These are phyloP conservation scores for Fusarium algeriense DNA, from an alignment of 2,329 filamentous ascomycete species.

Conservation along the genomic window DNA sequence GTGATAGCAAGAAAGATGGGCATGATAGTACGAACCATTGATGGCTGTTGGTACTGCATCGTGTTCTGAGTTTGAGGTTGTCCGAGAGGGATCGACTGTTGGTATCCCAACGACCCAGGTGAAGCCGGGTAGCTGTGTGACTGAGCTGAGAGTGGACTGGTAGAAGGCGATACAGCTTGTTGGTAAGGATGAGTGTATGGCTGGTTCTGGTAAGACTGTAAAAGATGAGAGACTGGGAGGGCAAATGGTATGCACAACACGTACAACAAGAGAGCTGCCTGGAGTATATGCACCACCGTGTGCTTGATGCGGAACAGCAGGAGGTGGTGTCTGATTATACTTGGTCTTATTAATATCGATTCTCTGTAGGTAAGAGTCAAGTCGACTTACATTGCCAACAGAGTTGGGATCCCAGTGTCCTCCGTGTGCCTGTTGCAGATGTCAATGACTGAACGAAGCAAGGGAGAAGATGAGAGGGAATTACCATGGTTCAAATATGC, in stretches of 20 bases:
- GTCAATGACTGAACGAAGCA: slow-evolving; percentile 1
- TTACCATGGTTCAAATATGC: slow-evolving; percentile 43
- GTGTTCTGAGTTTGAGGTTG: slow-evolving; percentile 31
- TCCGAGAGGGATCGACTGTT: slow-evolving; percentile 17
- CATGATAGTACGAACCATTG: slow-evolving; percentile 21
- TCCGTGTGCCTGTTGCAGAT: slow-evolving; percentile 38
- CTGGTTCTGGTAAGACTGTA: slow-evolving; percentile 43
- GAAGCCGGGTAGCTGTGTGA: slow-evolving; percentile 23
- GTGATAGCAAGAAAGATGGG: not conserved
- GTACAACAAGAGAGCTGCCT: slow-evolving; percentile 41
- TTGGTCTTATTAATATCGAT: slow-evolving; percentile 19
- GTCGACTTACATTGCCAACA: slow-evolving; percentile 24
- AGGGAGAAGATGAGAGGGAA: not conserved
- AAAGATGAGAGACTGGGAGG: slow-evolving; percentile 3
- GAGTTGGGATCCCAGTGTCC: slow-evolving; percentile 43
- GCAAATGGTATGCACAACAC: not conserved
- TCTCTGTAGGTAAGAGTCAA: not conserved
- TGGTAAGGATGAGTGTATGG: slow-evolving; percentile 36
- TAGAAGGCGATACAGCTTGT: slow-evolving; percentile 37
- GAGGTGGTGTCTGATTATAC: slow-evolving; percentile 31
- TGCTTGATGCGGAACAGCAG: slow-evolving; percentile 31
- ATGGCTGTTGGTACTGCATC: slow-evolving; percentile 43
- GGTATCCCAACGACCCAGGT: slow-evolving; percentile 22
- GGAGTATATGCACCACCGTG: slow-evolving; percentile 46
- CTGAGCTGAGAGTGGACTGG: slow-evolving; percentile 36